phyloP scores from a whole-genome alignment of 768 basidiomycete genomes.

The Termitomyces sp. region DNA sequence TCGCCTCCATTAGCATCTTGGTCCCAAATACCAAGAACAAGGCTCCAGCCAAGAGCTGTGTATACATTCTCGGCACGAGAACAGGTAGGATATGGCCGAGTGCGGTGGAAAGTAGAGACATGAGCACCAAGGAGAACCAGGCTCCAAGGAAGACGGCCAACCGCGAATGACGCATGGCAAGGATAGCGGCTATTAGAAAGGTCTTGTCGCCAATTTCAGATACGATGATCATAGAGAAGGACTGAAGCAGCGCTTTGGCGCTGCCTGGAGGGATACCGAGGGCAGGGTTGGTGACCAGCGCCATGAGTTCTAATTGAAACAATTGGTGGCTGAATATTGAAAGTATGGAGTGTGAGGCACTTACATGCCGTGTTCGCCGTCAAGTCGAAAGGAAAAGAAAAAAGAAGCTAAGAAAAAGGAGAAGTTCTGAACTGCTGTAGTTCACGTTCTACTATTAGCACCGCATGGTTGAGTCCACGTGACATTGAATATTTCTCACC shows the following conservation, averaged over 20 bases:
- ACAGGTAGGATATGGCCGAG: slow-evolving; percentile 87
- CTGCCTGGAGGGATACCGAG: slow-evolving; percentile 18
- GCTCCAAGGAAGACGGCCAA: slow-evolving; percentile 84
- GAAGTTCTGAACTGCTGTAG: neutral
- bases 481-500: no score
- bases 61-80: slow-evolving; percentile 69
- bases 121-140: slow-evolving; percentile 79
- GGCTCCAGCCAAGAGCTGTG: slow-evolving; percentile 66
- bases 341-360: neutral
- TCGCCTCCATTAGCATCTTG: slow-evolving; percentile 85
- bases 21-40: slow-evolving; percentile 89
- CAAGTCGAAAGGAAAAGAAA: neutral
- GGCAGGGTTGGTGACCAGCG: neutral
- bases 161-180: slow-evolving; percentile 89
- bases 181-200: slow-evolving; percentile 78
- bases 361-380: neutral
- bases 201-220: slow-evolving; percentile 98
- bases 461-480: no score
- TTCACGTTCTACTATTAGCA: no score
- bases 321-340: neutral
- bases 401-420: neutral
- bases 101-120: slow-evolving; percentile 92
- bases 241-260: slow-evolving; percentile 60
- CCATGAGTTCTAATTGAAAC: neutral
- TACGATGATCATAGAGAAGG: slow-evolving; percentile 87